A percentile compares a stretch with the other conserved stretches of the same genome.
phyloP scores from a whole-genome alignment of 1,284 basidiomycete genomes.

The Nidula niveotomentosa region DNA sequence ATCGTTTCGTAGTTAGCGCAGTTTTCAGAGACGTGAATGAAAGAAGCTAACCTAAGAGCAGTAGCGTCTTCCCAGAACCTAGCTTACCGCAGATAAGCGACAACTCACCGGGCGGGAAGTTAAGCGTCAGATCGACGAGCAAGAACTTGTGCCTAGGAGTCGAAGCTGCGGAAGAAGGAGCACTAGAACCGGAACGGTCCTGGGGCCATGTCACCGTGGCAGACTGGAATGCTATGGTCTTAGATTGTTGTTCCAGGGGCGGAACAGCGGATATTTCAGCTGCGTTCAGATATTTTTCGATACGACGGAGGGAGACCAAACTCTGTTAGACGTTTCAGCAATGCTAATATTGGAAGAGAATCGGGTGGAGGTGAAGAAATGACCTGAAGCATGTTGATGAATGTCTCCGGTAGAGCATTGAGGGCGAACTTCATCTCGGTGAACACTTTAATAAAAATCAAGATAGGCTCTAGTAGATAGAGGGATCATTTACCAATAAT shows the following conservation, averaged over 20 bases:
- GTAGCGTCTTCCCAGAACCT: slow-evolving; percentile 82
- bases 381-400: slow-evolving; percentile 85
- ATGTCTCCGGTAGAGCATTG: slow-evolving; percentile 86
- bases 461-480: not conserved
- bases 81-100: slow-evolving; percentile 83
- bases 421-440: slow-evolving; percentile 84
- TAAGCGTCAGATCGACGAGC: slow-evolving; percentile 76
- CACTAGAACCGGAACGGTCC: slow-evolving; percentile 54
- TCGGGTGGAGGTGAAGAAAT: too few relatives aligned
- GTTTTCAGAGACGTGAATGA: too few relatives aligned
- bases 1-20: too few relatives aligned
- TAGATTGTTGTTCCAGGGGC: slow-evolving; percentile 53
- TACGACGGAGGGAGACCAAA: slow-evolving; percentile 85
- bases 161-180: slow-evolving; percentile 49
- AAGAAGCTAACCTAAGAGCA: slow-evolving; percentile 57
- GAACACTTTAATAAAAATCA: slow-evolving; percentile 56
- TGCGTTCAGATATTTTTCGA: slow-evolving; percentile 84
- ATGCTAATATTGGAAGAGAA: not conserved
- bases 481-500: not conserved
- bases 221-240: slow-evolving; percentile 72
- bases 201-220: slow-evolving; percentile 92
- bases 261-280: slow-evolving; percentile 67
- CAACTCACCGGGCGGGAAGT: slow-evolving; percentile 78
- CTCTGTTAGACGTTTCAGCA: slow-evolving; percentile 37
- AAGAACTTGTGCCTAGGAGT: slow-evolving; percentile 82